Evolutionary conservation across 2,329 filamentous ascomycete species (phyloP).

Genomic region (Pestalotiopsis sp.): DNA sequence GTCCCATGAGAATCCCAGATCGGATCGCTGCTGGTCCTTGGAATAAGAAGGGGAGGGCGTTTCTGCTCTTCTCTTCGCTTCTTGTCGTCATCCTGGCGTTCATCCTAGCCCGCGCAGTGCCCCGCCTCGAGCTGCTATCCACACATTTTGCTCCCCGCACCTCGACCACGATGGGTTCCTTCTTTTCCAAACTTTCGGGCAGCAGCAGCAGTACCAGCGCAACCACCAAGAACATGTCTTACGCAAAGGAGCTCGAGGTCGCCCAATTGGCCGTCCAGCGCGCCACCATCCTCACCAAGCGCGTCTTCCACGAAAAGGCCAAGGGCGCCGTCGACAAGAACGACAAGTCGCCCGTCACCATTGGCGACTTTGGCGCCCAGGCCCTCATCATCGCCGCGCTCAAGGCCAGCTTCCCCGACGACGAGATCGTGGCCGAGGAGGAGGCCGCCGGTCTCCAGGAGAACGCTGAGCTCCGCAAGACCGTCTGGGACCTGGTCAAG

Average conservation of each 20-base stretch:
- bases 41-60: conserved; percentile 11
- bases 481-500: conserved; percentile 84
- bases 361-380: conserved; percentile 97
- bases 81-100: conserved; percentile 28
- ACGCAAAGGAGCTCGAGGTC: conserved; percentile 71
- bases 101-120: conserved; percentile 29
- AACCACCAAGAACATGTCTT: conserved; percentile 41
- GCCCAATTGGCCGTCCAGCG: conserved; percentile 78
- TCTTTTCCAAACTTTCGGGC: conserved; percentile 7
- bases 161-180: conserved; percentile 5
- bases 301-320: conserved; percentile 82
- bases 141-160: conserved; percentile 23
- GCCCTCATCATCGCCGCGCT: conserved; percentile 93
- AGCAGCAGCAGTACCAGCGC: conserved; percentile 1
- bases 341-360: conserved; percentile 95
- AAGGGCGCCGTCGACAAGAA: conserved; percentile 95
- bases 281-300: conserved; percentile 73
- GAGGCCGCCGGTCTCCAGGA: conserved; percentile 80
- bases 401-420: conserved; percentile 83
- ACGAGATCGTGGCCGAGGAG: conserved; percentile 94
- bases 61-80: conserved; percentile 22
- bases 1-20: conserved; percentile 1
- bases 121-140: conserved; percentile 31
- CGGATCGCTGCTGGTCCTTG: not conserved
- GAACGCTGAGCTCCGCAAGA: conserved; percentile 68